Percentiles rank a stretch among this genome's conserved stretches.
Evolutionary conservation across 306 rosid species (phyloP).

Genomic region (Cicer arietinum): DNA sequence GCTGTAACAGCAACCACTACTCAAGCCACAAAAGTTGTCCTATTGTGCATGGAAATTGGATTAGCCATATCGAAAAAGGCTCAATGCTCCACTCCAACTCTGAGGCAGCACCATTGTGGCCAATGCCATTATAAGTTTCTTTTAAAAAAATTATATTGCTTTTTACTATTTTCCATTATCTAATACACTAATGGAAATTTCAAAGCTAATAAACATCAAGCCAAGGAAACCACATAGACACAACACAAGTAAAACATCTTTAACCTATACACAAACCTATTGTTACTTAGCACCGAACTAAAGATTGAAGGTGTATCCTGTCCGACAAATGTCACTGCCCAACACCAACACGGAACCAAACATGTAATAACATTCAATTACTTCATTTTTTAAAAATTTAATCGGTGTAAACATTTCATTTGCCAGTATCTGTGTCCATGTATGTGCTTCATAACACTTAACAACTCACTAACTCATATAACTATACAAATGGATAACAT

Average conservation of each 20-base stretch:
- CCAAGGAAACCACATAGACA: conserved; percentile 13
- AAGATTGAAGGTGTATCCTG: too few species aligned
- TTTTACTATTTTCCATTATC: neutral
- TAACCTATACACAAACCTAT: neutral
- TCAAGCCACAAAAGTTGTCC: neutral
- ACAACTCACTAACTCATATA: neutral
- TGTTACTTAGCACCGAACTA: too few species aligned
- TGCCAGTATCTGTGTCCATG: too few species aligned
- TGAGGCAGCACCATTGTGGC: neutral
- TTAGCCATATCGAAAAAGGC: neutral
- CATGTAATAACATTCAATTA: too few species aligned
- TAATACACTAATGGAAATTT: neutral
- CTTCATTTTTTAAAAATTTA: too few species aligned
- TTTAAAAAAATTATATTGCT: neutral
- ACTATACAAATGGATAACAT: conserved; percentile 5
- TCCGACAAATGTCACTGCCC: too few species aligned
- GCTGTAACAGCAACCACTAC: neutral
- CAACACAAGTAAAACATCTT: neutral
- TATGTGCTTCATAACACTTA: too few species aligned
- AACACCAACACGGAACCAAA: too few species aligned
- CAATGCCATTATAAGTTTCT: neutral
- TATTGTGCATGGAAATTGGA: neutral
- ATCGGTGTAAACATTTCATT: too few species aligned
- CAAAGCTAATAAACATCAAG: neutral
- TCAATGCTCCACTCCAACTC: neutral